A percentile compares a stretch with the other conserved stretches of the same genome.
These are phyloP conservation scores for Tulasnella calospora DNA, from an alignment of 768 basidiomycete species.

Conservation along the genomic window DNA sequence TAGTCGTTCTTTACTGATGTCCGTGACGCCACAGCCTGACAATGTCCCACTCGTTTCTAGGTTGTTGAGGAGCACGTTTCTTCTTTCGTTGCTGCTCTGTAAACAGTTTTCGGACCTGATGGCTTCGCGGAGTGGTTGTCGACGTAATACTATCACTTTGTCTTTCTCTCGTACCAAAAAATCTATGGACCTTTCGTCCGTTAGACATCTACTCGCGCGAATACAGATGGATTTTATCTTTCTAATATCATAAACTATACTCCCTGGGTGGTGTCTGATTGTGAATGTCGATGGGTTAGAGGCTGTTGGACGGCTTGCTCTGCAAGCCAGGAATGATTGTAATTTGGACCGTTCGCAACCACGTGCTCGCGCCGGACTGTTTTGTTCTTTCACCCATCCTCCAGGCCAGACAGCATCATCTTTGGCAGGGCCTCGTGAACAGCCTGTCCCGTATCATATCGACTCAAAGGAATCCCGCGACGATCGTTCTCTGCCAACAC, in stretches of 20 bases:
- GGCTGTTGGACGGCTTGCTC: too few relatives aligned
- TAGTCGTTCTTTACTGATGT: too few relatives aligned
- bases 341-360: not conserved
- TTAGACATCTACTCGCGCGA: slow-evolving; percentile 7
- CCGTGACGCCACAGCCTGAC: too few relatives aligned
- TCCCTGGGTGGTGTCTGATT: not conserved
- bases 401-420: not conserved
- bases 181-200: not conserved
- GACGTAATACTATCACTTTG: slow-evolving; percentile 2
- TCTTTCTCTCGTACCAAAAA: slow-evolving; percentile 8
- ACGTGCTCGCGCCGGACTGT: not conserved
- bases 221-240: not conserved
- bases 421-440: not conserved
- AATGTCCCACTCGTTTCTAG: too few relatives aligned
- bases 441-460: not conserved
- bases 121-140: slow-evolving; percentile 3
- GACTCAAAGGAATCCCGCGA: not conserved
- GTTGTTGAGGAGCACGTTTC: slow-evolving; percentile 81
- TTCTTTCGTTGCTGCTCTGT: slow-evolving; percentile 54
- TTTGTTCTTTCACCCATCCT: not conserved
- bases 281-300: not conserved
- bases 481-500: not conserved
- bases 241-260: not conserved
- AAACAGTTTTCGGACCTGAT: not conserved
- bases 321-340: not conserved